phyloP scores from a whole-genome alignment of 768 basidiomycete species.

The Erythrobasidium yunnanense region DNA sequence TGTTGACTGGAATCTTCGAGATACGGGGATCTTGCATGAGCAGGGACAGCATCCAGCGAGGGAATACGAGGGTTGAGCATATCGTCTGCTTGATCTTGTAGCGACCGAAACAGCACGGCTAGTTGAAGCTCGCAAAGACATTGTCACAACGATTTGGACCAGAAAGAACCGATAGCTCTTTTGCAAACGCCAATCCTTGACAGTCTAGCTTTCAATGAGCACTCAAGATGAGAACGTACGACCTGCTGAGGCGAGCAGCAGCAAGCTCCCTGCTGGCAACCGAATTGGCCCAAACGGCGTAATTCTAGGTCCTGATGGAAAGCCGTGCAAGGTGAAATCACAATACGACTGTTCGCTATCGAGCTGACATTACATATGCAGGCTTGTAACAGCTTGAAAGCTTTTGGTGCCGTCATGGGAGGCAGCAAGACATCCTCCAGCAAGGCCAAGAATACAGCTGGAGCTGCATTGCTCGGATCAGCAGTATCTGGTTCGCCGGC shows the following conservation, averaged over 20 bases:
- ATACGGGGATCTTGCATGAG: too few species aligned
- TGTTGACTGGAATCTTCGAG: too few species aligned
- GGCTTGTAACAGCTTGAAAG: slow-evolving; percentile 44
- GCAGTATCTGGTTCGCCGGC: slow-evolving; percentile 23
- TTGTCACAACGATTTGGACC: neutral
- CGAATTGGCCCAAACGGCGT: slow-evolving; percentile 48
- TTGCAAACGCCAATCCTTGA: neutral
- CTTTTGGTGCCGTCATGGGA: slow-evolving; percentile 58
- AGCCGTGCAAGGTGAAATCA: slow-evolving; percentile 77
- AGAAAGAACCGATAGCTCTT: neutral
- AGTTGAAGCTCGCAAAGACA: slow-evolving; percentile 7
- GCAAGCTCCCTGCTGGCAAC: slow-evolving; percentile 28
- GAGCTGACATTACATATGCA: slow-evolving; percentile 31
- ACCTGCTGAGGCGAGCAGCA: neutral
- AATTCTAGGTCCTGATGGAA: slow-evolving; percentile 83
- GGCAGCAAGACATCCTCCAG: slow-evolving; percentile 43
- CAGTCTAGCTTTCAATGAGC: neutral
- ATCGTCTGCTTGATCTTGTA: too few species aligned
- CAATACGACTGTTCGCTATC: slow-evolving; percentile 37
- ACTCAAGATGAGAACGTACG: slow-evolving; percentile 2
- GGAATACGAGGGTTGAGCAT: neutral
- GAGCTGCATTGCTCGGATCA: slow-evolving; percentile 29
- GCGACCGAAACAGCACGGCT: neutral
- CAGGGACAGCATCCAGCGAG: slow-evolving; percentile 10
- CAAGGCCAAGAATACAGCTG: slow-evolving; percentile 35